phyloP scores from a whole-genome alignment of 495 filamentous ascomycete species.

The Xylaria bambusicola region DNA sequence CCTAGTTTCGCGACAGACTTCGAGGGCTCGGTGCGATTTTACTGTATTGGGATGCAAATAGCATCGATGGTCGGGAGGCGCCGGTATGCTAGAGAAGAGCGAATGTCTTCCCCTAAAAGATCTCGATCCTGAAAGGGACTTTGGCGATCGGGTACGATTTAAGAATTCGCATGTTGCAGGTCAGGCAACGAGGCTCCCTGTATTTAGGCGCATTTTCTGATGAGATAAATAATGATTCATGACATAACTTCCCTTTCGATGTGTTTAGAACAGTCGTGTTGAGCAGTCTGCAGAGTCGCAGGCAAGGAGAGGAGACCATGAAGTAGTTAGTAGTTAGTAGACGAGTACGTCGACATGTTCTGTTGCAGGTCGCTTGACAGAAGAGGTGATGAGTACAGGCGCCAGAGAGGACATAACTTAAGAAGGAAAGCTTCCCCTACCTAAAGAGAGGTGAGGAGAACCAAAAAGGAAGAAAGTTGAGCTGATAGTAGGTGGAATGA shows the following conservation, averaged over 20 bases:
- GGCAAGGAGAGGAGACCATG: background rate
- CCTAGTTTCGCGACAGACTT: constrained; percentile 22
- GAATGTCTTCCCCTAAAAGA: constrained; percentile 25
- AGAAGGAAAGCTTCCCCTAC: background rate
- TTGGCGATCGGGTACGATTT: constrained; percentile 23
- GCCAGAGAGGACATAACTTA: background rate
- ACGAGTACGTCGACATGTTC: background rate
- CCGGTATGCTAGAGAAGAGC: constrained; percentile 30
- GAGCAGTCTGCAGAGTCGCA: background rate
- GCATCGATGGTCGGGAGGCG: constrained; percentile 28
- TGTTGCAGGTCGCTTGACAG: constrained; percentile 9
- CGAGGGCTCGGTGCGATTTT: constrained; percentile 26
- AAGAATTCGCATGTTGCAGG: constrained; percentile 28
- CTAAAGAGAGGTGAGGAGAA: background rate
- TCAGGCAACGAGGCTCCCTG: constrained; percentile 30
- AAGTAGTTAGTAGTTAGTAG: background rate
- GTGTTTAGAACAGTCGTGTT: background rate
- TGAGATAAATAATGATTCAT: constrained; percentile 37
- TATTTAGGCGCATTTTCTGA: constrained; percentile 38
- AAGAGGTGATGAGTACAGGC: background rate
- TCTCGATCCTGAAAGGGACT: constrained; percentile 20
- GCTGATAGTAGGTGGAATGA: constrained; percentile 33
- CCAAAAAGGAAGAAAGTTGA: background rate
- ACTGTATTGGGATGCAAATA: constrained; percentile 29
- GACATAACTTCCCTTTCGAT: constrained; percentile 2